Conservation (phyloP, 208 protist genomes). For the Phytomonas francai region DNA sequence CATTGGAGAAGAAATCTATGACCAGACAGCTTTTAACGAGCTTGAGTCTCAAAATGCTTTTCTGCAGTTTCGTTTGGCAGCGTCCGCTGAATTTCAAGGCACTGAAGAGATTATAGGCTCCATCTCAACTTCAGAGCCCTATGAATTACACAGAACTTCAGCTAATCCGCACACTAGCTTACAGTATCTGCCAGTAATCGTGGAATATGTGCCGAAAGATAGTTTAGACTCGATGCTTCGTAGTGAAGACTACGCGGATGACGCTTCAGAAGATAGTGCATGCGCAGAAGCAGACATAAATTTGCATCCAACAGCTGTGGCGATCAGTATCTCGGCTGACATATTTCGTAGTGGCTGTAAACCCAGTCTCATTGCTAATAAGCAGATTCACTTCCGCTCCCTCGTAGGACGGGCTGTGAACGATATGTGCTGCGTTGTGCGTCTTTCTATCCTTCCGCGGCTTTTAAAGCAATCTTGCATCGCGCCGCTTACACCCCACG, state of each 20-base stretch:
- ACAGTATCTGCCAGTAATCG: constrained; percentile 37
- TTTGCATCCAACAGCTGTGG: constrained; percentile 10
- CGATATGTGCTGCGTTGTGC: constrained; percentile 41
- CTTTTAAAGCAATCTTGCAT: neutral
- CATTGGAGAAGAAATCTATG: constrained; percentile 34
- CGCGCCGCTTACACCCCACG: neutral
- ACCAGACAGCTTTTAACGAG: constrained; percentile 24
- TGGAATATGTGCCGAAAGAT: constrained; percentile 32
- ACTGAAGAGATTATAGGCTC: constrained; percentile 39
- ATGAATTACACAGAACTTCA: constrained; percentile 10
- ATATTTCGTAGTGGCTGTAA: constrained; percentile 15
- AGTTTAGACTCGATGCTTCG: constrained; percentile 15
- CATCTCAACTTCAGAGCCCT: constrained; percentile 28
- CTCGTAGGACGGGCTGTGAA: constrained; percentile 25
- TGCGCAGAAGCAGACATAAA: constrained; percentile 4
- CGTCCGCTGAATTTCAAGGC: constrained; percentile 16
- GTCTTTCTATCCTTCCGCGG: constrained; percentile 13
- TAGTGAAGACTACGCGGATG: constrained; percentile 8
- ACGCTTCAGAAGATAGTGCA: neutral
- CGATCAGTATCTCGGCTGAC: constrained; percentile 26
- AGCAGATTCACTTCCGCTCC: constrained; percentile 28
- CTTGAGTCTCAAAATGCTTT: constrained; percentile 22
- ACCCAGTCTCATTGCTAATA: constrained; percentile 14
- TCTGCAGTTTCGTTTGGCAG: constrained; percentile 30
- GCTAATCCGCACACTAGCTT: neutral